phyloP scores from a whole-genome alignment of 1,284 basidiomycete species.

The Trichosporon sp. region DNA sequence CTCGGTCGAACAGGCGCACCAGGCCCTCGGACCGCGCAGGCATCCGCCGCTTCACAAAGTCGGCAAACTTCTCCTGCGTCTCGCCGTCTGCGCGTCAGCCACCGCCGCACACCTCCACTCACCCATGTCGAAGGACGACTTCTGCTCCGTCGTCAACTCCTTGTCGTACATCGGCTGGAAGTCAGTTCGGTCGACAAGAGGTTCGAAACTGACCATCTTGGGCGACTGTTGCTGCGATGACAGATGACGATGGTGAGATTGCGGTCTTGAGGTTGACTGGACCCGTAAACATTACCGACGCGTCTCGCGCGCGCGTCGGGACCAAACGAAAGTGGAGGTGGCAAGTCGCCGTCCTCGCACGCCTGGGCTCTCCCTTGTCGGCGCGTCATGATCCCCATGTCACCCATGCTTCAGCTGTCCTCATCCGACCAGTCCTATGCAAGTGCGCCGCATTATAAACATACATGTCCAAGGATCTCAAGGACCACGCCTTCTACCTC shows the following conservation, averaged over 20 bases:
- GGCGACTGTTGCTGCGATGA: neutral
- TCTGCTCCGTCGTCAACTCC: constrained; percentile 35
- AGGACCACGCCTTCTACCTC: neutral
- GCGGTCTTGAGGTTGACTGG: neutral
- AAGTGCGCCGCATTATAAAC: constrained; percentile 3
- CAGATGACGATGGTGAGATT: neutral
- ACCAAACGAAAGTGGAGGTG: constrained; percentile 11
- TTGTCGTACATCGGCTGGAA: constrained; percentile 47
- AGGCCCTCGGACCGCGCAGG: constrained; percentile 56
- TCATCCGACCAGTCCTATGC: neutral
- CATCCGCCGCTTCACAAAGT: constrained; percentile 62
- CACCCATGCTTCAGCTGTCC: neutral
- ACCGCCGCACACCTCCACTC: neutral
- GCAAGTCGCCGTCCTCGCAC: neutral
- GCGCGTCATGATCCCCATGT: neutral
- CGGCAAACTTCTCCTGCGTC: constrained; percentile 70
- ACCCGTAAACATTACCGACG: constrained; percentile 9
- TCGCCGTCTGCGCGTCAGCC: constrained; percentile 51
- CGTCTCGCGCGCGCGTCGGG: constrained; percentile 15
- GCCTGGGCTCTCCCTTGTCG: neutral
- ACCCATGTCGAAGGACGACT: constrained; percentile 47
- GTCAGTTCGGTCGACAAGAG: neutral
- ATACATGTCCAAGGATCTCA: constrained; percentile 14
- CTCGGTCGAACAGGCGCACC: constrained; percentile 76
- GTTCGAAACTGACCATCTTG: constrained; percentile 10